phyloP scores from a whole-genome alignment of 2,329 filamentous ascomycete genomes.

The Fusarium stilboides region DNA sequence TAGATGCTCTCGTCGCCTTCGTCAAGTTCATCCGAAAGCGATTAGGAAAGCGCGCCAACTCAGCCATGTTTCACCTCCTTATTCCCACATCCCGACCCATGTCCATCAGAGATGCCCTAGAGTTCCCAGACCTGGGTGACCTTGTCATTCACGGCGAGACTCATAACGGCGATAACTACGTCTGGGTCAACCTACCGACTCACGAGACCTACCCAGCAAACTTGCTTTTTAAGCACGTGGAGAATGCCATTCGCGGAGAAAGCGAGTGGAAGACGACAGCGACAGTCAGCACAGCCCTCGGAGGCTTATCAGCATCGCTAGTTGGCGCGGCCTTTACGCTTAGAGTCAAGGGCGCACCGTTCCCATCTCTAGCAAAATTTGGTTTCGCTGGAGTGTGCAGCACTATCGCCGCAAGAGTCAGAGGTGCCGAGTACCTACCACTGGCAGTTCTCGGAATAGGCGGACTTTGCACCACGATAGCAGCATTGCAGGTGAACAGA shows the following conservation, averaged over 20 bases:
- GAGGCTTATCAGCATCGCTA: constrained; percentile 34
- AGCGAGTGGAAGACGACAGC: constrained; percentile 40
- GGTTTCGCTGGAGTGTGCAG: constrained; percentile 14
- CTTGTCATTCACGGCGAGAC: constrained; percentile 36
- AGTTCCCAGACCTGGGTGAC: constrained; percentile 36
- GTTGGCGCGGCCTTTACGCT: constrained; percentile 29
- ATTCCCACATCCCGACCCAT: constrained; percentile 39
- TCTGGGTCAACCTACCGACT: constrained; percentile 38
- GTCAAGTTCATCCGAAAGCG: constrained; percentile 34
- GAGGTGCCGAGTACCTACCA: constrained; percentile 28
- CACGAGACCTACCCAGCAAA: constrained; percentile 25
- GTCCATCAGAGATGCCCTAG: constrained; percentile 26
- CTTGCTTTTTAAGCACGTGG: constrained; percentile 30
- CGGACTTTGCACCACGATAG: constrained; percentile 32
- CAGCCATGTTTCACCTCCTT: constrained; percentile 37
- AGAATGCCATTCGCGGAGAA: constrained; percentile 26
- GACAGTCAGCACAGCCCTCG: constrained; percentile 34
- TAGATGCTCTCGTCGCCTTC: constrained; percentile 37
- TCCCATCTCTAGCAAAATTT: constrained; percentile 27
- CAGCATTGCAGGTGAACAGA: constrained; percentile 28
- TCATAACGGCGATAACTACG: constrained; percentile 31
- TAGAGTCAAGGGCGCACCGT: constrained; percentile 30
- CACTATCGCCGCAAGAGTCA: constrained; percentile 24
- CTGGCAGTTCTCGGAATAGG: constrained; percentile 32
- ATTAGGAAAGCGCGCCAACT: constrained; percentile 32